Conservation (phyloP, 495 filamentous ascomycete species). For the Cudoniella acicularis region DNA sequence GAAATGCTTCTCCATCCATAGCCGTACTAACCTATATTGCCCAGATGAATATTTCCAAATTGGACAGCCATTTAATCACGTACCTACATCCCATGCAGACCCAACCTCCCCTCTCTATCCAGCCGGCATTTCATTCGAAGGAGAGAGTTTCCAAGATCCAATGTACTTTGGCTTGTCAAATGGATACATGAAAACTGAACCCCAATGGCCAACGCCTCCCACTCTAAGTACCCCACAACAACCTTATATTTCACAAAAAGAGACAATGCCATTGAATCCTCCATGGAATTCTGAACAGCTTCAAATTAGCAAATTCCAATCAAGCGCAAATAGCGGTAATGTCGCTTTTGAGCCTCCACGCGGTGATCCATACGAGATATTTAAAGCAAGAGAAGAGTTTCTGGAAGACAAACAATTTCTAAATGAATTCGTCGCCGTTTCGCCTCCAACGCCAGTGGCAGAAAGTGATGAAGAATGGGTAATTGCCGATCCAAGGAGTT, state of each 20-base stretch:
- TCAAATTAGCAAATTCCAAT: slow-evolving; percentile 3
- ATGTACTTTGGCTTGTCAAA: not conserved
- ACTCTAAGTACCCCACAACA: not conserved
- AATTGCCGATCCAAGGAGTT: not conserved
- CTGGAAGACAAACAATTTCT: slow-evolving; percentile 2
- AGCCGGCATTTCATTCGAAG: not conserved
- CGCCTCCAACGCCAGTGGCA: slow-evolving; percentile 7
- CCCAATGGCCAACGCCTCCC: not conserved
- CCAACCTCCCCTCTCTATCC: not conserved
- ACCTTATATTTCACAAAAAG: not conserved
- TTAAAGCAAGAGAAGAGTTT: slow-evolving; percentile 5
- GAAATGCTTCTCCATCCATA: too few relatives aligned
- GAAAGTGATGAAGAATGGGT: slow-evolving; percentile 15
- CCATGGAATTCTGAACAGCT: slow-evolving; percentile 17
- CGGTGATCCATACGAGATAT: slow-evolving; percentile 2
- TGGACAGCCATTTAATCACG: not conserved
- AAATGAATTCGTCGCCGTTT: slow-evolving; percentile 2
- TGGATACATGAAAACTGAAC: not conserved
- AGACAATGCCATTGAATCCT: not conserved
- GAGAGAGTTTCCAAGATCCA: not conserved
- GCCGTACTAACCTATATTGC: not conserved
- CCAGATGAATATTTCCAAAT: not conserved
- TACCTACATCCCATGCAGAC: not conserved
- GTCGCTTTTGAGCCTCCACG: slow-evolving; percentile 11
- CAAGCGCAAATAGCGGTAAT: slow-evolving; percentile 1